Base-by-base conservation (phyloP, 2,329 filamentous ascomycete species). In the Diplocarpon rosae region DNA sequence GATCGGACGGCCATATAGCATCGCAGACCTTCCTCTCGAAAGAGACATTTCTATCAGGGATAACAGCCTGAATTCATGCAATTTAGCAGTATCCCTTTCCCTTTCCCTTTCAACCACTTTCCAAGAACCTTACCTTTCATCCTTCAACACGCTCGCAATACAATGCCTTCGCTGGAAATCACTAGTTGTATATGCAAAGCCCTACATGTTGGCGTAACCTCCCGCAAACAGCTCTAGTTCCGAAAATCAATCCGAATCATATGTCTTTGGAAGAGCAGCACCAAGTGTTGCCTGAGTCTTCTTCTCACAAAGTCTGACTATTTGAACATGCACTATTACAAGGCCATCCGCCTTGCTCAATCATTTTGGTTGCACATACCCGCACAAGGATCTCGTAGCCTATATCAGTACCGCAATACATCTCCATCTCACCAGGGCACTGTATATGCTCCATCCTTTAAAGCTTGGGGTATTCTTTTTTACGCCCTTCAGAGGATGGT, bases 141-240 rank as follows among this genome's bases (percentile, higher is more conserved):
- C 43, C 6, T 57, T 57, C 31, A 58, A 70, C 20, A 67, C 68
- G 6, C 63, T 69, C 8, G 63, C 64, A 6, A 63, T 69, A 8
- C 65, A 66, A 16, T 60, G 71, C 2, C 65, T 70, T 41, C 64
- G 65, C 39, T 62, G 72, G 15, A 68, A 70, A 17, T 63, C 65
- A 5, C 61, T 69, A 73, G 50, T 70, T 70, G 1, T 65, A 65
- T 14, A 72, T 73, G 27, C 69, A 73, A 49, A 64, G 69, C 42
- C 69, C 69, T n/a, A 67, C 73, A 30, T 73, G 73, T 51, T 64
- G 70, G 12, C 66, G 68, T 12, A 70, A 73, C 48, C 63, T 65
- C 30, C 63, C 68, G 2, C 59, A 71, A 3, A 59, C 63, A 20
- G 58, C 66, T 2, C 58, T 73, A 3, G 63, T 63, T n/a, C 62